Evolutionary conservation across 2,329 filamentous ascomycete genomes (phyloP), one percentile per base, ranked within the genome.

Genomic region (Dactylellina haptotyla): DNA sequence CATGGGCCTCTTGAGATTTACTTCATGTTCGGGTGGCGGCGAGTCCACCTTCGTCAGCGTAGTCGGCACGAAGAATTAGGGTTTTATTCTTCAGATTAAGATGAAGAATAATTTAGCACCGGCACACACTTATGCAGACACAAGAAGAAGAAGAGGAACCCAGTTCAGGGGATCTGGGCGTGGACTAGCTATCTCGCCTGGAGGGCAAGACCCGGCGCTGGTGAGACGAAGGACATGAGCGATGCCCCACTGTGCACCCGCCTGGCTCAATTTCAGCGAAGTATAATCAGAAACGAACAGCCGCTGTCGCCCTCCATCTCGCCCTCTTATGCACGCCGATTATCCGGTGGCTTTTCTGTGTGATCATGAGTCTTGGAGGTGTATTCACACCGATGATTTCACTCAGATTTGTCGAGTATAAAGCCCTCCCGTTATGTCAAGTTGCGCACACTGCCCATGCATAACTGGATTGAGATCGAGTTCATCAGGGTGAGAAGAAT

Each of bases 11-110:
- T 56, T 32, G 41, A 50, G 57, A 34, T 34, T 6, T 6, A 34
- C 14, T 46, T 20, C 9, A 48, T 32, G 43, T 32, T 64, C 67
- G 67, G 67, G 59, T 72, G 67, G 67, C 59, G 67, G 66, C 56
- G 50, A 71, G 28, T 37, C 23, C 12, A 18, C 34, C n/a, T n/a
- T n/a, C n/a, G n/a, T n/a, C n/a, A n/a, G n/a, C n/a, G n/a, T n/a
- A n/a, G n/a, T n/a, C n/a, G n/a, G n/a, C 14, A 25, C 45, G 45
- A 50, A 14, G 2, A 50, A 5, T 50, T 50, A 50, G 45, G 45
- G 6, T 30, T 50, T 28, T 9, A 43, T 14, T 34, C 30, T 34
- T 34, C 14, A n/a, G n/a, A n/a, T n/a, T n/a, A n/a, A n/a, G n/a
- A n/a, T n/a, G n/a, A n/a, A n/a, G n/a, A n/a, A n/a, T n/a, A n/a